Evolutionary conservation across 768 basidiomycete species (phyloP), one percentile per base, ranked within the genome.

Genomic region (Chlorophyllum brunneum): DNA sequence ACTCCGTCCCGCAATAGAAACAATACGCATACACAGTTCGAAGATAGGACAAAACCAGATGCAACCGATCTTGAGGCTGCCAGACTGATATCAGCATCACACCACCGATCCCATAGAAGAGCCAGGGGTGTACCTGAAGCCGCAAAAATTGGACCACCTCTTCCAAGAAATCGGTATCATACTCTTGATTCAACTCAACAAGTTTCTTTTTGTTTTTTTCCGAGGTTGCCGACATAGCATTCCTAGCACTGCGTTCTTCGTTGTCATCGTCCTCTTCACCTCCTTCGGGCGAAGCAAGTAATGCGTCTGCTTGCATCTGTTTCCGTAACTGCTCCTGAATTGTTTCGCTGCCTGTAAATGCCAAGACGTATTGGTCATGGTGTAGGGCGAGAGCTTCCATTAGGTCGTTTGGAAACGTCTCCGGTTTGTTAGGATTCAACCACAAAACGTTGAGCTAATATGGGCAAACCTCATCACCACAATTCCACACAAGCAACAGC

Each of bases 1-100:
- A 94, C 59, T 82, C 77, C 10, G 85, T 78, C 10, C 92, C 92
- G 63, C 92, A 94, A 88, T 90, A 93, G 66, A 92, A 92, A 63
- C 92, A 93, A 63, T 93, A 93, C 4, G 73, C 63, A 65, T 92
- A 81, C 55, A 72, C 76, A 33, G 79, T 73, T 22, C 92, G 85
- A 43, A 94, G 77, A 65, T 94, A 91, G 4, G 79, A 69, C 22
- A 92, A 71, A 15, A 91, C 80, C 40, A 85, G 69, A 33, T 74
- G 67, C 30, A 93, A 74, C 27, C 88, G 78, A 67, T 88, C 83
- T 56, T 77, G 76, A 55, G 88, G 81, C 92, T 94, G 60, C 45
- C 38, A 55, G 53, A 46, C 41, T 24, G 26, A 43, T 27, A 13
- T 43, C 36, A 48, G 36, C 23, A 26, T 13, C 13, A 26, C 26